Evolutionary conservation across 2,329 filamentous ascomycete genomes (phyloP).

Genomic region (Scytalidium sp.): DNA sequence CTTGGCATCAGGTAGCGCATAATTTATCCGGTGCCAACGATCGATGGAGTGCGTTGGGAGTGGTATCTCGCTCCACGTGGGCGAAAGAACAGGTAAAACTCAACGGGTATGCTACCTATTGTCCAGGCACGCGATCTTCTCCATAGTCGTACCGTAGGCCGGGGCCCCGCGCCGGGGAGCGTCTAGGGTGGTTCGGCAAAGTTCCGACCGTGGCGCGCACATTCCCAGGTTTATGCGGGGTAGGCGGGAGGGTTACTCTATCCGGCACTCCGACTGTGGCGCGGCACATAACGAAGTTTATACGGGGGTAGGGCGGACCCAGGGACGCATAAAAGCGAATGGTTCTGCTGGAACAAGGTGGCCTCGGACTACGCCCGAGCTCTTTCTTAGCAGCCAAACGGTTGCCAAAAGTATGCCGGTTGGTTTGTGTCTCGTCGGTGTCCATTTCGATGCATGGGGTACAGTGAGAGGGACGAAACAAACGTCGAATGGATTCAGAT

Average conservation of each 20-base stretch:
- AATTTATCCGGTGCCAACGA: background rate
- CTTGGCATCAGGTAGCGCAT: background rate
- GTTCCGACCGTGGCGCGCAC: background rate
- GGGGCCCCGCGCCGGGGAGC: background rate
- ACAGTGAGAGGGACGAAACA: background rate
- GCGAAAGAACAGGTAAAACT: too few relatives aligned
- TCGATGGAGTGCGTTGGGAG: background rate
- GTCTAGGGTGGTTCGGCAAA: too few relatives aligned
- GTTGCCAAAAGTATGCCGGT: background rate
- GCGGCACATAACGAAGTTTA: background rate
- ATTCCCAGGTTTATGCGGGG: background rate
- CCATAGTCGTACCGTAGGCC: background rate
- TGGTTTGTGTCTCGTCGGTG: background rate
- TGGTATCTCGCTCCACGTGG: background rate
- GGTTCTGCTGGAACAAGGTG: too few relatives aligned
- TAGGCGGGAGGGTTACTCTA: background rate
- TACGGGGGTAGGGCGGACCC: background rate
- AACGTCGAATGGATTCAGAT: background rate
- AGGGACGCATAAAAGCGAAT: background rate
- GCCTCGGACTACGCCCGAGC: background rate
- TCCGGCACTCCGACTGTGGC: too few relatives aligned
- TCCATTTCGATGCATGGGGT: background rate
- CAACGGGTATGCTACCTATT: background rate
- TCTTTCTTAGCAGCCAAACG: background rate
- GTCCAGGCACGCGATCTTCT: background rate